Evolutionary conservation across 1,284 basidiomycete species (phyloP), one percentile per base, ranked within the genome.

Genomic region (Austroboletus niveus): DNA sequence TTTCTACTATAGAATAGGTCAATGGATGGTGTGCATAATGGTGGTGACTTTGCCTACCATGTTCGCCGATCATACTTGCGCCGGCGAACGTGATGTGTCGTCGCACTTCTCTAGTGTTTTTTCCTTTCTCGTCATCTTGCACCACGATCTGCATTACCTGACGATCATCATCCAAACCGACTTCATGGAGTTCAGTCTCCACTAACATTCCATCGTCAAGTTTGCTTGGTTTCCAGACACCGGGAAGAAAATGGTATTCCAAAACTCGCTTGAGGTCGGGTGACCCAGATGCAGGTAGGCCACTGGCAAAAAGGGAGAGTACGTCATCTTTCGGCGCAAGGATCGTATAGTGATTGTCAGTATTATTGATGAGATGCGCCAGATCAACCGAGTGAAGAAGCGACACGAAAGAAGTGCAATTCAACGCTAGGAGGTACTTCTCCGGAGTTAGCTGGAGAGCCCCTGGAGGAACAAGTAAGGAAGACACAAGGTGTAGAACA

Each of bases 301-400:
- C 73, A 46, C 74, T 70, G 29, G 76, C 74, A 50, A 81, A 79
- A 17, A 85, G 54, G 17, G 75, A 74, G 24, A 98, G 72, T 5
- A 94, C 90, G 52, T 97, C 92, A 69, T 98, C 93, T 38, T 80
- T 79, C 0, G 94, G 94, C 0, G 94, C 96, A 34, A 99, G 82
- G 49, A 95, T 89, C 0, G 93, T 94, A 69, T 88, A 83, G 53
- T 80, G 69, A 5, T 78, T 66, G 24, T 87, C 78, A 12, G 85
- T 85, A 61, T 88, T 79, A 57, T 96, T 92, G 62, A 98, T 82
- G 57, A 94, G 82, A 38, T 78, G 70, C 0, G 81, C 84, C 43
- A 98, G 79, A 55, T 89, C 78, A 43, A 90, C 89, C 5, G 90
- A 87, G 57, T 92, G 91, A 36, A 98, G 75, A 31, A 97, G 76